A percentile compares a stretch with the other conserved stretches of the same genome.
Conservation (phyloP, 208 protist species). For the Spongospora subterranea region DNA sequence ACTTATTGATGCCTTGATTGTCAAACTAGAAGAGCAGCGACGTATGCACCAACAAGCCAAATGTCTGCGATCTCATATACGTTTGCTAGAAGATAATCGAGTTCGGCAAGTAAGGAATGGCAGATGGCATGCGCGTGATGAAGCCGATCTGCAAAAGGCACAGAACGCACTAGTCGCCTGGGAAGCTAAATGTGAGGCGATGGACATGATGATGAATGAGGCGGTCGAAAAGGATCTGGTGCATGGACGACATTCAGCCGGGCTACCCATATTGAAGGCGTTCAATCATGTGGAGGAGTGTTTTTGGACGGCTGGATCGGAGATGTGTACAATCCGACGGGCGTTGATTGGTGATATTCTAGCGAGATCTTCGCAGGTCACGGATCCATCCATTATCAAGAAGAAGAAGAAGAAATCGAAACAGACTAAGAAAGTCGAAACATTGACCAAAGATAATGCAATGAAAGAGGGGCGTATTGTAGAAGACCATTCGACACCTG, state of each 20-base stretch:
- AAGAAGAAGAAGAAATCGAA: slow-evolving; percentile 53
- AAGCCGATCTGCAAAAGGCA: slow-evolving; percentile 36
- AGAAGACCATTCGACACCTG: too few species aligned
- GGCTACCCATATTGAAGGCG: background rate
- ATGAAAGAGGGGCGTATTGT: background rate
- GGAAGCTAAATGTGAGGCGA: background rate
- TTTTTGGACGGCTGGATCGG: background rate
- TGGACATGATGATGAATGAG: background rate
- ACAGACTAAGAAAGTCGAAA: background rate
- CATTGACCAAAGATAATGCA: background rate
- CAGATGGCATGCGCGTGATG: background rate
- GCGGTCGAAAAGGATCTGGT: background rate
- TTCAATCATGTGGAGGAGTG: background rate
- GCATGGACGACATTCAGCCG: background rate
- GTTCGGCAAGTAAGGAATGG: background rate
- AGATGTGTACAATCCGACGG: background rate
- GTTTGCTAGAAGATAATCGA: background rate
- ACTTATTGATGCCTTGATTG: background rate
- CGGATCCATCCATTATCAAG: background rate
- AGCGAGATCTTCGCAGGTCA: background rate
- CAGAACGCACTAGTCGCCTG: slow-evolving; percentile 23
- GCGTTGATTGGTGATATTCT: background rate
- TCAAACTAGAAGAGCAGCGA: background rate
- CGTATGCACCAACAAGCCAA: slow-evolving; percentile 2
- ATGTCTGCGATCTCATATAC: background rate